Conservation (phyloP, 176 grass and related monocot genomes). For the Pharus latifolius region DNA sequence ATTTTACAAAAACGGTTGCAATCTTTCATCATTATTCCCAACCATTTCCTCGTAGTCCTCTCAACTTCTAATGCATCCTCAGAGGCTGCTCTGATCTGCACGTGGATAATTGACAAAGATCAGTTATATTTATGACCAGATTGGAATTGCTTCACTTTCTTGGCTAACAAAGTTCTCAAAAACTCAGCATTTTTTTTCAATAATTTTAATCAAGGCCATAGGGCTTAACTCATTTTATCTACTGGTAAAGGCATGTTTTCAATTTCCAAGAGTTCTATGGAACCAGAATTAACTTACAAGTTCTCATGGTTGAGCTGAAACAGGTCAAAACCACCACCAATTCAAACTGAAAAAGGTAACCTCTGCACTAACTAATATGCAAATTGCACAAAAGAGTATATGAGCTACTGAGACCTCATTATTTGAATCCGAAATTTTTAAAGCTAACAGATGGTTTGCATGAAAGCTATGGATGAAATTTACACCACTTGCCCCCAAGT, state of each 20-base stretch:
- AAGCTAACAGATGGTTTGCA: neutral
- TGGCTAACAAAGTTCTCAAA: too few relatives aligned
- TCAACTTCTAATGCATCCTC: conserved; percentile 68
- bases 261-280: neutral
- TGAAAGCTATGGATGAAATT: too few relatives aligned
- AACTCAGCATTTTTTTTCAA: neutral
- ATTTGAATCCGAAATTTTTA: neutral
- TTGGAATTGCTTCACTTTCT: neutral
- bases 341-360: neutral
- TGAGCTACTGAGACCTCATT: neutral
- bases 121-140: neutral
- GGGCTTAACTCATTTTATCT: neutral
- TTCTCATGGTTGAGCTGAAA: neutral
- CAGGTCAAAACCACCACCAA: neutral
- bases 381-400: neutral
- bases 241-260: neutral
- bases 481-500: too few relatives aligned
- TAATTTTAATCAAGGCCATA: neutral
- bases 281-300: neutral
- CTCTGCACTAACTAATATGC: neutral
- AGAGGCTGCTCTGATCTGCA: conserved; percentile 60
- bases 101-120: conserved; percentile 9
- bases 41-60: conserved; percentile 68
- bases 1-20: conserved; percentile 99
- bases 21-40: conserved; percentile 83